These are phyloP conservation scores for Entomortierella beljakovae DNA, from an alignment of 192 early-diverging fungal species.

Conservation along the genomic window DNA sequence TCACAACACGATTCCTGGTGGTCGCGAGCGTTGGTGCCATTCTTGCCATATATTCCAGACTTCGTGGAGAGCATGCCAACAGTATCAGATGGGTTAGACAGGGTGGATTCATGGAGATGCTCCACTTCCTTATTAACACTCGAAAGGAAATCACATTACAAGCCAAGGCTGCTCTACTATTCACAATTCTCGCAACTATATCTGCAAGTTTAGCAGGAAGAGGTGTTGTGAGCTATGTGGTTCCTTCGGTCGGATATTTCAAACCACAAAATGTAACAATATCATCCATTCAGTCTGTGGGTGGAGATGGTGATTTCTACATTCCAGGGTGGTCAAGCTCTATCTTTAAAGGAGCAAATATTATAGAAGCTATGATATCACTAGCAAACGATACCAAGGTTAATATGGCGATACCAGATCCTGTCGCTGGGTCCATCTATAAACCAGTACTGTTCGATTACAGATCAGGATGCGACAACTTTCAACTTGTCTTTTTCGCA, in stretches of 20 bases:
- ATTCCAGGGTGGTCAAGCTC: background rate
- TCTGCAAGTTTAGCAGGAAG: background rate
- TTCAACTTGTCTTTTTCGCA: background rate
- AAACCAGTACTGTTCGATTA: background rate
- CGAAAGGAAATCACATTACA: background rate
- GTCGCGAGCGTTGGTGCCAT: background rate
- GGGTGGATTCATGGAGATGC: slow-evolving; percentile 9
- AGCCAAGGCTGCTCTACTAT: background rate
- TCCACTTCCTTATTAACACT: background rate
- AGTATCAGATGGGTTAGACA: slow-evolving; percentile 7
- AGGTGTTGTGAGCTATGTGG: background rate
- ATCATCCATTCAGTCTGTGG: background rate
- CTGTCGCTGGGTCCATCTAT: background rate
- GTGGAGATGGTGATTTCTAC: background rate
- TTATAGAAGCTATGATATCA: background rate
- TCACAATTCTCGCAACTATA: background rate
- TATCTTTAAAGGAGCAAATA: background rate
- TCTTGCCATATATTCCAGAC: slow-evolving; percentile 1
- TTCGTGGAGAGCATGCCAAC: slow-evolving; percentile 1
- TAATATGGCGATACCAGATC: background rate
- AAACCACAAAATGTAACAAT: background rate
- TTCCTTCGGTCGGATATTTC: background rate
- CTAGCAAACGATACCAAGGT: background rate
- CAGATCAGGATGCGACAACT: background rate
- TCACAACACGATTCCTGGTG: background rate